A percentile compares a stretch with the other conserved stretches of the same genome.
Evolutionary conservation across 2,329 filamentous ascomycete species (phyloP).

Genomic region (Coniochaeta sp.): DNA sequence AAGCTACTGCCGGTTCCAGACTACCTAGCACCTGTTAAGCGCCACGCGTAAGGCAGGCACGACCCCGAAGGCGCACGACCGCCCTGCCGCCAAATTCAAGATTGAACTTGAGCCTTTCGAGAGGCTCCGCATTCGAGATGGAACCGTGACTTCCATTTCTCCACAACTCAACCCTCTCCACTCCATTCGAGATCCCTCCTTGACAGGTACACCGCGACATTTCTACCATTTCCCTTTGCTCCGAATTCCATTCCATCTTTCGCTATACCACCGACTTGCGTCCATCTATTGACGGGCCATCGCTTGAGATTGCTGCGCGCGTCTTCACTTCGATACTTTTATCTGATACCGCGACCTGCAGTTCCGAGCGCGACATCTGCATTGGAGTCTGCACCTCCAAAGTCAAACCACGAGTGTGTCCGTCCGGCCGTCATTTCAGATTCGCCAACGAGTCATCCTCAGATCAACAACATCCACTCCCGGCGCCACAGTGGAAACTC

Average conservation of each 20-base stretch:
- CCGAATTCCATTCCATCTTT: too few species aligned
- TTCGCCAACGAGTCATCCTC: not conserved
- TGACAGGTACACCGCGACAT: too few species aligned
- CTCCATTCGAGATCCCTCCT: too few species aligned
- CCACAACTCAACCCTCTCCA: not conserved
- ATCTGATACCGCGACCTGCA: too few species aligned
- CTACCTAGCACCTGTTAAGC: not conserved
- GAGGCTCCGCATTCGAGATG: not conserved
- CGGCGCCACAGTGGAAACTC: constrained; percentile 1
- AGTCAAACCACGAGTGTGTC: too few species aligned
- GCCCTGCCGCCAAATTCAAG: not conserved
- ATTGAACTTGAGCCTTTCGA: not conserved
- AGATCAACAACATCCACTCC: constrained; percentile 1
- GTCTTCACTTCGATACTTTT: not conserved
- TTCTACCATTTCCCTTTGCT: too few species aligned
- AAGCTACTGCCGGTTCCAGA: constrained; percentile 1
- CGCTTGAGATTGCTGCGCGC: not conserved
- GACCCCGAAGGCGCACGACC: not conserved
- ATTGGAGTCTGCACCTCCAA: not conserved
- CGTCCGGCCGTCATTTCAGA: not conserved
- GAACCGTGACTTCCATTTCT: too few species aligned
- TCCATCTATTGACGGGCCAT: not conserved
- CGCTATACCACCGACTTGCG: not conserved
- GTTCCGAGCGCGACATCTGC: not conserved
- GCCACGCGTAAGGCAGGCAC: constrained; percentile 1